Evolutionary conservation across 306 rosid species (phyloP).

Genomic region (Malus sylvestris): DNA sequence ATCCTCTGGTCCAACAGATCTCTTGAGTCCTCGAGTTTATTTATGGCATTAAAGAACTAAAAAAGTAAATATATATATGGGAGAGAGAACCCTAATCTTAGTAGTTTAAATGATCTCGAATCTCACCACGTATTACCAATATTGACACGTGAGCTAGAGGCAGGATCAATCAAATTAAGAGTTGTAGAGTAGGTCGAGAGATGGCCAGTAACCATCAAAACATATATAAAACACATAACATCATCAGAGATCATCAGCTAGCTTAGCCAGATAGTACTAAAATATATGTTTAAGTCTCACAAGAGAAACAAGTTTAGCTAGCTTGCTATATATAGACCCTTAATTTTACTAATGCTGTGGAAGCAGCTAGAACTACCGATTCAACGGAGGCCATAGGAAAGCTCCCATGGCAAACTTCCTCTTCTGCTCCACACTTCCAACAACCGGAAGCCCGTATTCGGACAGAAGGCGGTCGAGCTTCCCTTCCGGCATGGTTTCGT

Average conservation of each 20-base stretch:
- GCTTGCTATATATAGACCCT: background rate
- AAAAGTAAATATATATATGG: too few species aligned
- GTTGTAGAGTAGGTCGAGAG: background rate
- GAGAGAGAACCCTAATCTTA: too few species aligned
- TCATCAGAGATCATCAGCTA: background rate
- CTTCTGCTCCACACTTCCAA: constrained; percentile 9
- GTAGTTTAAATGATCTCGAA: too few species aligned
- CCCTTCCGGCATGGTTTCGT: constrained; percentile 17
- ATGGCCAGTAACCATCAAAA: background rate
- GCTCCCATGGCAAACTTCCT: constrained; percentile 17
- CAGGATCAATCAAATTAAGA: too few species aligned
- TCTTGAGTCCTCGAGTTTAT: too few species aligned
- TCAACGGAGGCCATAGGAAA: constrained; percentile 10
- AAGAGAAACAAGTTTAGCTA: background rate
- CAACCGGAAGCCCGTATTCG: constrained; percentile 6
- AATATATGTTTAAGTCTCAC: background rate
- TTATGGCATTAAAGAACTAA: too few species aligned
- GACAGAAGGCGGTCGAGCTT: constrained; percentile 13
- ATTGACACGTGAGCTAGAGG: background rate
- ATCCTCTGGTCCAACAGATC: too few species aligned
- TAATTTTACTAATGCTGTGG: background rate
- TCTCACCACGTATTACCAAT: too few species aligned
- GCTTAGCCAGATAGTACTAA: background rate
- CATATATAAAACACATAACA: background rate
- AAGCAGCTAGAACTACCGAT: background rate